Evolutionary conservation across 306 rosid species (phyloP), one percentile per base, ranked within the genome.

Genomic region (Hippophae rhamnoides): DNA sequence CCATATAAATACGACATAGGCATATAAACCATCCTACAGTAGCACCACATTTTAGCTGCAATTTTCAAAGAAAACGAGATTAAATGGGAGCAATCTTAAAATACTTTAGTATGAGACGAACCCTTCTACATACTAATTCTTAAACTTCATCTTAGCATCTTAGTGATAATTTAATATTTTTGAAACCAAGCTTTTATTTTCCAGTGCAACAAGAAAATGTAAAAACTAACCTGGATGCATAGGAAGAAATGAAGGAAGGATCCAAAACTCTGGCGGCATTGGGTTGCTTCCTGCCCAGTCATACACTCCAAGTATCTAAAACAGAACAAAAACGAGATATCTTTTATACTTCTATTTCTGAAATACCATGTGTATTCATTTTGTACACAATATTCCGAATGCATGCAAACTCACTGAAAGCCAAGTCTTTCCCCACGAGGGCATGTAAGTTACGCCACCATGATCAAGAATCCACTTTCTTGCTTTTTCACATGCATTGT

Each of bases 361-460:
- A 2, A 31, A 31, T 31, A 31, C 38, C 38, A 31, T 31, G 38
- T 31, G 38, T 31, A 31, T 31, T 31, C 38, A 2, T 31, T 31
- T 31, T 31, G 38, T 31, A 31, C 38, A 31, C 38, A 31, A 4
- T 31, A 31, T 31, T 31, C 38, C 38, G 5, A 31, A 2, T 31
- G 38, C 38, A 31, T 31, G 38, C 38, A 31, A 2, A 31, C 38
- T 31, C 38, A 31, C 89, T 67, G 90, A 81, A 60, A 84, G 83
- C 92, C 92, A 81, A 1, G 76, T 69, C 72, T 84, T 84, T 1
- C 92, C 92, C 92, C 92, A 84, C 0, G 87, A 84, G 62, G 85
- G 92, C 44, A 79, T 81, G 56, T 76, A 61, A n/a, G 85, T 67
- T 0, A 61, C 79, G 13, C 81, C 62, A 14, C 81, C 85, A 44